Evolutionary conservation across 2,329 filamentous ascomycete genomes (phyloP).

Genomic region (Alternaria tenuissima): DNA sequence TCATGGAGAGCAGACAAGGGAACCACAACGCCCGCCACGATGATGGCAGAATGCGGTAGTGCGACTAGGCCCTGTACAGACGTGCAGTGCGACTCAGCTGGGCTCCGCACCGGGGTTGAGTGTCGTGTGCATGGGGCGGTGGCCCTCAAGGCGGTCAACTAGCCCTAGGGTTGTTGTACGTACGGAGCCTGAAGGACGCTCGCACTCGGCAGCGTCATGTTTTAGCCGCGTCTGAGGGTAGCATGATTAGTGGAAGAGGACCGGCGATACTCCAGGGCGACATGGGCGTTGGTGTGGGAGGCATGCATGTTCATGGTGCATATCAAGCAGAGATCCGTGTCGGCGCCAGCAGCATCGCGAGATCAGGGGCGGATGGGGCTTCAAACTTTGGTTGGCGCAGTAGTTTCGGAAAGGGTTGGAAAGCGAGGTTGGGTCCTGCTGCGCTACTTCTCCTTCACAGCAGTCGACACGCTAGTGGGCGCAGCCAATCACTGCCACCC

Average conservation of each 20-base stretch:
- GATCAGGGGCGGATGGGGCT: slow-evolving; percentile 35
- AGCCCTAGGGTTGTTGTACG: slow-evolving; percentile 38
- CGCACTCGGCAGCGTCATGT: slow-evolving; percentile 33
- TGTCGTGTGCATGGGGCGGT: slow-evolving; percentile 43
- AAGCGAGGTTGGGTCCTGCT: slow-evolving; percentile 26
- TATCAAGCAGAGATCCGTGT: slow-evolving; percentile 24
- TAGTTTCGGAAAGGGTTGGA: slow-evolving; percentile 41
- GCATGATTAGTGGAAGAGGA: slow-evolving; percentile 32
- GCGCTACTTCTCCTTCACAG: slow-evolving; percentile 26
- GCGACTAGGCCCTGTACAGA: slow-evolving; percentile 2
- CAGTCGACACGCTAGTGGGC: slow-evolving; percentile 1
- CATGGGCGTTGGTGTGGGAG: slow-evolving; percentile 15
- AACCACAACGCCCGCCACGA: slow-evolving; percentile 33
- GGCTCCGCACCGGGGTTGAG: slow-evolving; percentile 34
- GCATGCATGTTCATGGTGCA: slow-evolving; percentile 20
- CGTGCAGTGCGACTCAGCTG: slow-evolving; percentile 41
- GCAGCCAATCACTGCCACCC: slow-evolving; percentile 18
- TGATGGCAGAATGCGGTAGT: slow-evolving; percentile 43
- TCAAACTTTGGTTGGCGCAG: slow-evolving; percentile 42
- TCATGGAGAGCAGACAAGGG: slow-evolving; percentile 38
- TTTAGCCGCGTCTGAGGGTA: slow-evolving; percentile 44
- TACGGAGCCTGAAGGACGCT: slow-evolving; percentile 31
- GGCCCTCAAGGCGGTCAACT: slow-evolving; percentile 46
- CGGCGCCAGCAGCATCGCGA: slow-evolving; percentile 28
- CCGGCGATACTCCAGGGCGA: slow-evolving; percentile 30